Base-by-base conservation (phyloP, 495 filamentous ascomycete genomes). In the Staphylotrichum longicolle region DNA sequence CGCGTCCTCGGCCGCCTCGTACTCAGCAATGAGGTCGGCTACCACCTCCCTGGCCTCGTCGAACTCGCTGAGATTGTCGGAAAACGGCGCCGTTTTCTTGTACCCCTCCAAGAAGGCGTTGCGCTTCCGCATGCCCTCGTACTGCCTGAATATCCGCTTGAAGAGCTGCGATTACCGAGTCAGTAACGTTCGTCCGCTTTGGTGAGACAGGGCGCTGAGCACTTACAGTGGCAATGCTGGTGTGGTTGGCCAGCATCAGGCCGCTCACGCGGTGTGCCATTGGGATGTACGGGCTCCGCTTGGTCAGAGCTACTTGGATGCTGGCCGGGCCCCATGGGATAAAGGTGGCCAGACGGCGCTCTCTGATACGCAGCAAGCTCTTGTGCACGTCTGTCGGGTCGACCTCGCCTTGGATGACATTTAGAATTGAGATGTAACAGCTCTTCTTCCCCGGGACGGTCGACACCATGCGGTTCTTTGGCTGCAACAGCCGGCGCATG, bases 321-420 rank as follows among this genome's bases (percentile, higher is more conserved):
- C 89, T 93, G 10, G 94, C 94, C 0, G 94, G 94, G n/a, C 94
- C 94, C 94, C 94, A 98, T 14, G 95, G 95, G 64, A 98, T 98
- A 71, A 98, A 98, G 5, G 91, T 95, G 6, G 94, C 95, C 11
- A 98, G 81, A 48, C 90, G 87, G 52, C 94, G 90, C 75, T 98
- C 94, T 41, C 94, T 88, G 70, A 98, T 98, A 60, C 94, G 90
- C 56, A 98, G 86, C 56, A 98, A 82, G 41, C 92, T 96, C 85
- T 98, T 98, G 78, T 98, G 94, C 64, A 91, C 90, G 77, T 98
- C 94, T 7, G 92, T 96, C 14, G 94, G 93, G 71, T 98, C 94
- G 8, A 94, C 95, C 71, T 98, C 95, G 63, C 94, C 94, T 73
- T 96, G 92, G 70, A 98, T 98, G 70, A 98, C 96, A 73, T 98